phyloP scores from a whole-genome alignment of 1,139 yeast genomes.

The Pichia sp. region DNA sequence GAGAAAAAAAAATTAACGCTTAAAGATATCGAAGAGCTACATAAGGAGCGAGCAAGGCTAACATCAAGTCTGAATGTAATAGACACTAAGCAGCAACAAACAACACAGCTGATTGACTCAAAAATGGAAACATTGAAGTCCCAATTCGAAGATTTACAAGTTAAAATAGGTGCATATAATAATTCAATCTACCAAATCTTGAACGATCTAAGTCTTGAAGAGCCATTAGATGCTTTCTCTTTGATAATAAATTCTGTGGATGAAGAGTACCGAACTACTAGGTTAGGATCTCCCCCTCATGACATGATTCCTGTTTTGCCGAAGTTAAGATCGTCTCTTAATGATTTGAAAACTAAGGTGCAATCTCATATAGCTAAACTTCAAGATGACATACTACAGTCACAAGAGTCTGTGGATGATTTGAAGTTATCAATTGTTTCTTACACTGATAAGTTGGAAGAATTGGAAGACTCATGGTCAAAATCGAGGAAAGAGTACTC shows the following conservation, averaged over 20 bases:
- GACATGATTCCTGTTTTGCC: constrained; percentile 27
- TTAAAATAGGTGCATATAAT: constrained; percentile 18
- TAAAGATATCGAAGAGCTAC: constrained; percentile 58
- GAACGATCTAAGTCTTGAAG: constrained; percentile 18
- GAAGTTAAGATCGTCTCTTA: constrained; percentile 26
- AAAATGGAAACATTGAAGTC: constrained; percentile 45
- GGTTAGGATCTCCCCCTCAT: constrained; percentile 42
- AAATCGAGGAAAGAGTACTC: constrained; percentile 33
- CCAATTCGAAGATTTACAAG: constrained; percentile 13
- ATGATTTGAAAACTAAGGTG: constrained; percentile 37
- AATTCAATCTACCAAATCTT: constrained; percentile 29
- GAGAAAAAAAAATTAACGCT: constrained; percentile 56
- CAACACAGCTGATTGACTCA: constrained; percentile 38
- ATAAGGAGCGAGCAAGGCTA: constrained; percentile 56
- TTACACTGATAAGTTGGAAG: constrained; percentile 56
- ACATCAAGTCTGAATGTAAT: constrained; percentile 53
- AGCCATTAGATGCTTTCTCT: constrained; percentile 19
- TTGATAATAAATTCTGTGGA: constrained; percentile 24
- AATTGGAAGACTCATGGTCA: constrained; percentile 49
- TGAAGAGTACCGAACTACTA: constrained; percentile 25
- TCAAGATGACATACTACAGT: constrained; percentile 56
- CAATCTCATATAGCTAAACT: constrained; percentile 23
- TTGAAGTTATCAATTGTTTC: constrained; percentile 53
- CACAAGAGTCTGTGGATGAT: constrained; percentile 60
- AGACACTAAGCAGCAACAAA: constrained; percentile 40